Evolutionary conservation across 306 rosid species (phyloP).

Genomic region (Acacia acuminata): DNA sequence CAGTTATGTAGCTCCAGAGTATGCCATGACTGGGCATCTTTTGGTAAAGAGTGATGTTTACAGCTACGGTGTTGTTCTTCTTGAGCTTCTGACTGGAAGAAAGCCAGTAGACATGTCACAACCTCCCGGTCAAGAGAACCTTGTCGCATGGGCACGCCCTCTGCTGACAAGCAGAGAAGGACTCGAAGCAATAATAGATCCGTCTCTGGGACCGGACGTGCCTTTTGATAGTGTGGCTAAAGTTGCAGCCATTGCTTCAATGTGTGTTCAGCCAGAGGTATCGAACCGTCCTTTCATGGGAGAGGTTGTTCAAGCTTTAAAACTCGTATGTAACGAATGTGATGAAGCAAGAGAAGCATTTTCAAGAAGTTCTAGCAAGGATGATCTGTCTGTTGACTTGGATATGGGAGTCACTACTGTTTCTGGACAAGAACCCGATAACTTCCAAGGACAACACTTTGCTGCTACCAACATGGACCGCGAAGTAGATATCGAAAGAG

Average conservation of each 20-base stretch:
- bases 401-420: conserved; percentile 20
- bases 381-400: conserved; percentile 51
- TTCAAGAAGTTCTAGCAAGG: conserved; percentile 58
- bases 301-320: conserved; percentile 95
- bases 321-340: conserved; percentile 77
- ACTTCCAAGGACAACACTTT: conserved; percentile 54
- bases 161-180: conserved; percentile 83
- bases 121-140: conserved; percentile 93
- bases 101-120: conserved; percentile 94
- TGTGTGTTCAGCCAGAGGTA: conserved; percentile 98
- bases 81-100: conserved; percentile 86
- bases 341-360: conserved; percentile 65
- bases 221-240: conserved; percentile 74
- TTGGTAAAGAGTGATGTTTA: conserved; percentile 97
- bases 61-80: conserved; percentile 97
- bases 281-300: conserved; percentile 96
- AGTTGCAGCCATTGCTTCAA: conserved; percentile 98
- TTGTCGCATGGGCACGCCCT: conserved; percentile 93
- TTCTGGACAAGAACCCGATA: conserved; percentile 53
- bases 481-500: conserved; percentile 53
- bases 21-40: conserved; percentile 98
- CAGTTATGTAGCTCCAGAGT: conserved; percentile 98
- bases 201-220: conserved; percentile 53
- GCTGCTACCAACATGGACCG: conserved; percentile 43
- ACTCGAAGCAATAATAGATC: conserved; percentile 64